Evolutionary conservation across 345 rosid species (phyloP).

Genomic region (Trapa bicornis): DNA sequence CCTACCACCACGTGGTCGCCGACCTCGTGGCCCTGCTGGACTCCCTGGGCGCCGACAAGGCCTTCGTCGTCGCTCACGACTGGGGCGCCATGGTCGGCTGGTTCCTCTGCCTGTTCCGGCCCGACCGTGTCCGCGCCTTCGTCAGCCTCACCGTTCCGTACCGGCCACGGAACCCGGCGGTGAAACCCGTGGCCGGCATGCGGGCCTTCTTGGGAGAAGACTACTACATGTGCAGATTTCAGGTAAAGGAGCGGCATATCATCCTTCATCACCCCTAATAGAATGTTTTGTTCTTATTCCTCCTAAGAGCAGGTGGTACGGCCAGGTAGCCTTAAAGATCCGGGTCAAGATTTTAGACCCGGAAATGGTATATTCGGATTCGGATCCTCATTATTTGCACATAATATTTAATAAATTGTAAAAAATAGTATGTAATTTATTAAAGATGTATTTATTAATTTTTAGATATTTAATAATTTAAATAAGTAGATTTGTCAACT

Average conservation of each 20-base stretch:
- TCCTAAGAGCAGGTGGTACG: too few species aligned
- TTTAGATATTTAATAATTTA: too few species aligned
- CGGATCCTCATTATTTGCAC: too few species aligned
- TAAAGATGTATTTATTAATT: too few species aligned
- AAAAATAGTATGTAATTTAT: too few species aligned
- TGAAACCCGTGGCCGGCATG: constrained; percentile 42
- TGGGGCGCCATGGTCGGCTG: constrained; percentile 76
- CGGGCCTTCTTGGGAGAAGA: constrained; percentile 56
- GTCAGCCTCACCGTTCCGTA: constrained; percentile 56
- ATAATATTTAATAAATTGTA: too few species aligned
- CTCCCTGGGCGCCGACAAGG: constrained; percentile 39
- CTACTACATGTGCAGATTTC: constrained; percentile 79
- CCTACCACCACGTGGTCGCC: constrained; percentile 44
- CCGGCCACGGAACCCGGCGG: constrained; percentile 45
- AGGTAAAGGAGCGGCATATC: constrained; percentile 21
- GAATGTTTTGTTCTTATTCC: too few species aligned
- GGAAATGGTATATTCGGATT: too few species aligned
- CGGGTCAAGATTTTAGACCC: too few species aligned
- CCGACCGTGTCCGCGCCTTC: constrained; percentile 53
- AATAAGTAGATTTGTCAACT: too few species aligned
- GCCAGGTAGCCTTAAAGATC: too few species aligned
- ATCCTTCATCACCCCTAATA: too few species aligned
- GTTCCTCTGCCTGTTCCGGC: constrained; percentile 59
- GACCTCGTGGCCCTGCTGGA: constrained; percentile 53
- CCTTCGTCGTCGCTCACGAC: constrained; percentile 62